These are phyloP conservation scores for Tetrastigma voinierianum DNA, from an alignment of 164 flowering plant genomes.

Conservation along the genomic window DNA sequence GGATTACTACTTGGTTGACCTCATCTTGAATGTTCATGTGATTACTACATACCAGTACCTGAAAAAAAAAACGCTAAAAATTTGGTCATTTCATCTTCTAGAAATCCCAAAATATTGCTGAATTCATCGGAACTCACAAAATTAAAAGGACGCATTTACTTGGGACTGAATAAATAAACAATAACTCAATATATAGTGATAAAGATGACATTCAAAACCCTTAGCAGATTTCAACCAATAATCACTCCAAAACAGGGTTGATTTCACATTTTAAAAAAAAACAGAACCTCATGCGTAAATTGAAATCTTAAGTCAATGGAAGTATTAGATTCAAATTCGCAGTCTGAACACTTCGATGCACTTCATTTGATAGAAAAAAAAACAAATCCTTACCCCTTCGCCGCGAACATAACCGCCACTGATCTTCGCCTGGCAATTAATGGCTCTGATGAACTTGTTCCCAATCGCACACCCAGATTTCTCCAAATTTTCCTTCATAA, in stretches of 20 bases:
- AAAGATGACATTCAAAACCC: too few relatives aligned
- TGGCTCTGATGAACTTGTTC: constrained; percentile 70
- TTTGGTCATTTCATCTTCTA: background rate
- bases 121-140: too few relatives aligned
- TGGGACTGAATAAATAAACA: too few relatives aligned
- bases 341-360: background rate
- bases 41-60: constrained; percentile 86
- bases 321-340: too few relatives aligned
- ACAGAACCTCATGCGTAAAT: background rate
- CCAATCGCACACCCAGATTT: constrained; percentile 70
- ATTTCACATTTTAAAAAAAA: background rate
- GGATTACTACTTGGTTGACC: constrained; percentile 71
- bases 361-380: background rate
- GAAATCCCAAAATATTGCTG: too few relatives aligned
- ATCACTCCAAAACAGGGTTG: too few relatives aligned
- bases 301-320: too few relatives aligned
- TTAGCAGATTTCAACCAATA: too few relatives aligned
- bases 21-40: constrained; percentile 80
- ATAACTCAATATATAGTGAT: too few relatives aligned
- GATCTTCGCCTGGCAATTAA: constrained; percentile 44
- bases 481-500: constrained; percentile 70
- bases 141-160: too few relatives aligned
- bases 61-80: constrained; percentile 8
- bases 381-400: constrained; percentile 53
- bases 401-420: constrained; percentile 75